Percentiles rank a stretch among this genome's conserved stretches.
phyloP scores from a whole-genome alignment of 371 early-diverging fungal genomes.

The Mucor mucedo region DNA sequence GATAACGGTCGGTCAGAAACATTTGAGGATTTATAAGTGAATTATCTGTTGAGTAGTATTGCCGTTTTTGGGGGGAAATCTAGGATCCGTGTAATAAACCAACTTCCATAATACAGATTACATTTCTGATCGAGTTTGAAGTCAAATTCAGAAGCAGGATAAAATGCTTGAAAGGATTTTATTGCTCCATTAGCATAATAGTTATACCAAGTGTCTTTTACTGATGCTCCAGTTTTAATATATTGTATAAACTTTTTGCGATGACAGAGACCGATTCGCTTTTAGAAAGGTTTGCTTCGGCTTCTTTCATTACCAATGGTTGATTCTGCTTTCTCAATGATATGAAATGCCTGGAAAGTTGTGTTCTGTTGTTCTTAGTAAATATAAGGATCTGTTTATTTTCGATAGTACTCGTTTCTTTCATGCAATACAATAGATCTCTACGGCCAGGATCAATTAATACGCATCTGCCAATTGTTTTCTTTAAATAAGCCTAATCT shows the following conservation, averaged over 20 bases:
- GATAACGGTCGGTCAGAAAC: conserved; percentile 57
- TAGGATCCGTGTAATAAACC: neutral
- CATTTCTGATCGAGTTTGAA: neutral
- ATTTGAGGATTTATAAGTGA: neutral
- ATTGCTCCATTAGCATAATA: conserved; percentile 8
- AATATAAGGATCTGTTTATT: neutral
- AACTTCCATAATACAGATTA: neutral
- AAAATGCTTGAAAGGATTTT: neutral
- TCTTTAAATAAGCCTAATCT: neutral
- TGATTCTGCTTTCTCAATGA: neutral
- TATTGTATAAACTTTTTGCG: neutral
- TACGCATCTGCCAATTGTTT: neutral
- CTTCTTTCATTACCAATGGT: neutral
- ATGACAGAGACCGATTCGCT: neutral
- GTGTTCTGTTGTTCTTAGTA: neutral
- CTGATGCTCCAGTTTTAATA: conserved; percentile 6
- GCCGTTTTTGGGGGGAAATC: too few relatives aligned
- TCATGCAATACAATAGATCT: conserved; percentile 5
- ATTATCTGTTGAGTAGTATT: too few relatives aligned
- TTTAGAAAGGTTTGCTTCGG: neutral
- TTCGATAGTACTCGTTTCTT: conserved; percentile 2
- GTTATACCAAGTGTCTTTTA: neutral
- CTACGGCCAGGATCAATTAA: conserved; percentile 5
- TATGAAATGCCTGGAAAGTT: neutral
- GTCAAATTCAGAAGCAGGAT: neutral